Evolutionary conservation across 106 monocot genomes (phyloP), one percentile per base, ranked within the genome.

Genomic region (Narthecium ossifragum): DNA sequence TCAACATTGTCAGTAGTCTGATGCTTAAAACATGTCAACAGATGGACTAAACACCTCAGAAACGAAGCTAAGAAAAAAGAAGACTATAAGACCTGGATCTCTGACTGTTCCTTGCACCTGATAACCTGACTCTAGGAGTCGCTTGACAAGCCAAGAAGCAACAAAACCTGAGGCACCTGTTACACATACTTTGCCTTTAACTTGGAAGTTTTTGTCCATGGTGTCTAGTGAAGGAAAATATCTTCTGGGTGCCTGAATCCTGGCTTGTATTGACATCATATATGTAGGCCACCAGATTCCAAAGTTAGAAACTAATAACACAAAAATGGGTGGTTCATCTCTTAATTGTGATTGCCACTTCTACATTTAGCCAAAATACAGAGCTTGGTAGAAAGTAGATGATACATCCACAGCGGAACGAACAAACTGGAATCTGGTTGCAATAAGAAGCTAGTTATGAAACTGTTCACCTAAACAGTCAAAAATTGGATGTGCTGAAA

Each of bases 101-200:
- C 76, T 65, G n/a, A 77, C 76, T 8, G 69, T 70, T 21, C 60
- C 69, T 30, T 6, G 37, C 11, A 70, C 69, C 47, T 59, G 49
- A 12, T 68, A 68, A 6, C 68, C 68, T 8, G 47, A 18, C 23
- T 48, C 48, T 22, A 68, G 49, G 13, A 68, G 68, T n/a, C 28
- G 3, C 49, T 68, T 68, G 26, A 68, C 48, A 17, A 68, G 68
- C 59, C 68, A 68, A 17, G 68, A 68, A 13, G 68, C 68, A 24
- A 68, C 26, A 57, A 46, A 68, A 2, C 68, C 68, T 20, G 68
- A 46, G 6, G 68, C 68, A 37, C 68, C 68, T n/a, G 68, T 68
- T 34, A 68, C 68, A 46, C 68, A 68, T n/a, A 68, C 58, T 17
- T 32, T 48, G 5, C 59, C 58, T 17, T 65, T 65, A 2, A 21